These are phyloP conservation scores for Apocynum venetum DNA, from an alignment of 257 asterid genomes.

Conservation along the genomic window DNA sequence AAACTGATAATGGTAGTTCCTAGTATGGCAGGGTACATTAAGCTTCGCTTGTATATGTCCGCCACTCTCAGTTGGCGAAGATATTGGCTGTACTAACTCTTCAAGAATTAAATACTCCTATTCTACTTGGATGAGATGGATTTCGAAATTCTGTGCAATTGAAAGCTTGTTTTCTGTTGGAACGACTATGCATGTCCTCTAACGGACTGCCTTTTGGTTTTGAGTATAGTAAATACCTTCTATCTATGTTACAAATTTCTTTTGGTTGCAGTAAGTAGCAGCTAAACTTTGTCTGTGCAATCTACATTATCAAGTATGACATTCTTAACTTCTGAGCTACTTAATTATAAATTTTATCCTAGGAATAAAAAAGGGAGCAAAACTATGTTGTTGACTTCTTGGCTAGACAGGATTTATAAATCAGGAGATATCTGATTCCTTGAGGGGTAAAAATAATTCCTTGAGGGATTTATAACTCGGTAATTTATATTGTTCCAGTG, in stretches of 20 bases:
- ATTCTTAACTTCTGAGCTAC: neutral
- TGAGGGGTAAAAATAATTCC: too few relatives aligned
- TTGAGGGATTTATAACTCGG: neutral
- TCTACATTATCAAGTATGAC: neutral
- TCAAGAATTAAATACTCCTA: neutral
- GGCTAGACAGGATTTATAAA: neutral
- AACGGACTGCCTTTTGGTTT: neutral
- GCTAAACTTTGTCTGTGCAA: neutral
- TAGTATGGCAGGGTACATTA: neutral
- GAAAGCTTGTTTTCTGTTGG: conserved; percentile 1
- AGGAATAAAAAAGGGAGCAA: too few relatives aligned
- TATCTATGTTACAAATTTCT: neutral
- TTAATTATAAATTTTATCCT: neutral
- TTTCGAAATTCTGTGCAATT: neutral
- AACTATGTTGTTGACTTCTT: neutral
- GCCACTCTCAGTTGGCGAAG: neutral
- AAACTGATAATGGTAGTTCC: neutral
- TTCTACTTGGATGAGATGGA: neutral
- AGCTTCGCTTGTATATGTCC: neutral
- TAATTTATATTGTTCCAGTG: conserved; percentile 31
- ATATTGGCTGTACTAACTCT: neutral
- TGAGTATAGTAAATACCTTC: neutral
- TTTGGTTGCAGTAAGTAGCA: neutral
- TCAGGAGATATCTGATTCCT: neutral
- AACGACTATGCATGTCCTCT: neutral